A percentile compares a stretch with the other conserved stretches of the same genome.
These are phyloP conservation scores for Cyathus pygmaeus DNA, from an alignment of 1,284 basidiomycete species.

Conservation along the genomic window DNA sequence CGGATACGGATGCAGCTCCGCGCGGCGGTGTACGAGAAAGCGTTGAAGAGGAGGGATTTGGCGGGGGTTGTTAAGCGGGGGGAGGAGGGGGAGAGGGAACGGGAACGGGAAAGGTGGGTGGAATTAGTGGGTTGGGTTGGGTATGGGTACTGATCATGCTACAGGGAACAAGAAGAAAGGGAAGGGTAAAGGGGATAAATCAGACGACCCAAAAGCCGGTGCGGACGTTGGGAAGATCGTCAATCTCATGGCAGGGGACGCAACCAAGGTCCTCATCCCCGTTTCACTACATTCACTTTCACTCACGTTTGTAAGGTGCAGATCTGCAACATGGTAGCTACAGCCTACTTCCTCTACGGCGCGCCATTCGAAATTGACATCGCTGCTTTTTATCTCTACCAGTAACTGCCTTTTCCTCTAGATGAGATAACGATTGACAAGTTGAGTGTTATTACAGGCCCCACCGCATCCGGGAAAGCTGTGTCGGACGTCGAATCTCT, in stretches of 20 bases:
- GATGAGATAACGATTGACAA: too few species aligned
- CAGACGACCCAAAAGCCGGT: constrained; percentile 71
- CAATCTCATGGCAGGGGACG: constrained; percentile 80
- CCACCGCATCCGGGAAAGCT: too few species aligned
- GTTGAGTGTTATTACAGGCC: too few species aligned
- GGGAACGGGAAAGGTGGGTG: constrained; percentile 34
- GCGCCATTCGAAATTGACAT: constrained; percentile 86
- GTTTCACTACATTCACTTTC: background rate
- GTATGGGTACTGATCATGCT: background rate
- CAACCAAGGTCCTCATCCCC: constrained; percentile 54
- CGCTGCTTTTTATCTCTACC: constrained; percentile 81
- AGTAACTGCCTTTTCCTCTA: constrained; percentile 57
- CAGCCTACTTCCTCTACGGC: constrained; percentile 74
- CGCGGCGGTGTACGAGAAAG: constrained; percentile 90
- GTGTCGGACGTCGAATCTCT: too few species aligned
- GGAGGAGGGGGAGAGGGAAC: constrained; percentile 46
- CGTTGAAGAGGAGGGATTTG: constrained; percentile 85
- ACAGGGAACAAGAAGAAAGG: constrained; percentile 52
- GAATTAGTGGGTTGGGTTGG: too few species aligned
- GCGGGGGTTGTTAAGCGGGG: constrained; percentile 57
- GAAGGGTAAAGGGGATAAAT: constrained; percentile 49
- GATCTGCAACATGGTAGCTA: constrained; percentile 54
- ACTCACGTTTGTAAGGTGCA: background rate
- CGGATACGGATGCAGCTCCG: constrained; percentile 79
- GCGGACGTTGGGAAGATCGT: constrained; percentile 83